Evolutionary conservation across 2,329 filamentous ascomycete genomes (phyloP).

Genomic region (Ilyonectria mors-panacis): DNA sequence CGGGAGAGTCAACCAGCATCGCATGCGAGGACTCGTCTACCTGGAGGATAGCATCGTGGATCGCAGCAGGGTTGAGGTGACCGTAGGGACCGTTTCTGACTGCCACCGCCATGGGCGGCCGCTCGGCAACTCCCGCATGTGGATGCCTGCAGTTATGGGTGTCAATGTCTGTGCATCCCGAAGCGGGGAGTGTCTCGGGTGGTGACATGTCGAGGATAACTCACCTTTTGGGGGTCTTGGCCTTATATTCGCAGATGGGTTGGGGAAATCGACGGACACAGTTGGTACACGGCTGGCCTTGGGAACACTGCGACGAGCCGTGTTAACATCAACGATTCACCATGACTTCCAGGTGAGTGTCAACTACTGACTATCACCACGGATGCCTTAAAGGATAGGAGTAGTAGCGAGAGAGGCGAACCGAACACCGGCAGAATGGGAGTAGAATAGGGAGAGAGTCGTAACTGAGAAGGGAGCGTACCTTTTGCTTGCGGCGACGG

Average conservation of each 20-base stretch:
- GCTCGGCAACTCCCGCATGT: constrained; percentile 20
- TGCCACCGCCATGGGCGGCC: constrained; percentile 39
- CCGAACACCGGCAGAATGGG: neutral
- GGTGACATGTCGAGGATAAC: constrained; percentile 1
- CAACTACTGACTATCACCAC: no score
- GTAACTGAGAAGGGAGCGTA: constrained; percentile 40
- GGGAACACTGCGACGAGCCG: constrained; percentile 62
- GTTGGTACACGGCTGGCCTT: constrained; percentile 68
- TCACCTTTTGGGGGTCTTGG: constrained; percentile 44
- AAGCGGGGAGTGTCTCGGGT: neutral
- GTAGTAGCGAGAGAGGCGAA: neutral
- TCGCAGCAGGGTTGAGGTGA: constrained; percentile 54
- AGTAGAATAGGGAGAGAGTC: neutral
- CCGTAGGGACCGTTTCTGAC: constrained; percentile 51
- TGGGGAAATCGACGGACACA: constrained; percentile 67
- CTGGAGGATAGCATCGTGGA: constrained; percentile 54
- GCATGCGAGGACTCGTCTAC: constrained; percentile 45
- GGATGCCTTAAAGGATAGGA: neutral
- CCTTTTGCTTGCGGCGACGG: constrained; percentile 67
- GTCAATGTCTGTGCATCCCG: neutral
- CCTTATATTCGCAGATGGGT: constrained; percentile 64
- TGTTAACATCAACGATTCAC: constrained; percentile 22
- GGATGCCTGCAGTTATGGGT: constrained; percentile 22
- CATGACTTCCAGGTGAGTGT: neutral
- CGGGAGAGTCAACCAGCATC: constrained; percentile 12